Evolutionary conservation across 2,329 filamentous ascomycete genomes (phyloP).

Genomic region (Scedosporium apiospermum): DNA sequence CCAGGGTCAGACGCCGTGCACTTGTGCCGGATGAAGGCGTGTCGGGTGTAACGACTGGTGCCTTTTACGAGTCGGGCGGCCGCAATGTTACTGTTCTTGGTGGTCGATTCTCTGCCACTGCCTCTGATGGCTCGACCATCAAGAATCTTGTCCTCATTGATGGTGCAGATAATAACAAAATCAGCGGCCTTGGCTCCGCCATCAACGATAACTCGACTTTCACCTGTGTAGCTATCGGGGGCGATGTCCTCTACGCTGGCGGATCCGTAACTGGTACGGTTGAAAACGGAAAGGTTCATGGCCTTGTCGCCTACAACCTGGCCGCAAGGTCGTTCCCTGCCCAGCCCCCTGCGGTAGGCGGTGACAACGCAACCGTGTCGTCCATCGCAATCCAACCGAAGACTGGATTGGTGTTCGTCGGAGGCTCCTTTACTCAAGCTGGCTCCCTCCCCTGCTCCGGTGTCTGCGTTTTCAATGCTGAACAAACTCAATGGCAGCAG

Average conservation of each 20-base stretch:
- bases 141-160: slow-evolving; percentile 80
- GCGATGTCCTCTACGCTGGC: slow-evolving; percentile 68
- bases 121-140: slow-evolving; percentile 58
- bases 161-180: slow-evolving; percentile 53
- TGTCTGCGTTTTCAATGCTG: slow-evolving; percentile 70
- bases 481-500: slow-evolving; percentile 66
- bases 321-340: slow-evolving; percentile 49
- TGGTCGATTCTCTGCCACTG: slow-evolving; percentile 71
- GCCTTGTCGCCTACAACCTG: slow-evolving; percentile 75
- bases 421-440: slow-evolving; percentile 73
- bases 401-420: slow-evolving; percentile 71
- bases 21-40: slow-evolving; percentile 25
- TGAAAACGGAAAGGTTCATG: slow-evolving; percentile 52
- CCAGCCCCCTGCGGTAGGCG: slow-evolving; percentile 69
- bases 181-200: slow-evolving; percentile 60
- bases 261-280: slow-evolving; percentile 68
- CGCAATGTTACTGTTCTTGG: slow-evolving; percentile 81
- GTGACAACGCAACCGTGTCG: slow-evolving; percentile 62
- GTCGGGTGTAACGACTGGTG: slow-evolving; percentile 65
- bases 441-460: slow-evolving; percentile 74
- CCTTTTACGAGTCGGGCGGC: slow-evolving; percentile 61
- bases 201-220: slow-evolving; percentile 68
- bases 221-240: slow-evolving; percentile 56
- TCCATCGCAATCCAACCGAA: slow-evolving; percentile 64
- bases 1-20: slow-evolving; percentile 36